These are phyloP conservation scores for Chenopodium formosanum DNA, from an alignment of 148 eudicot species.

Conservation along the genomic window DNA sequence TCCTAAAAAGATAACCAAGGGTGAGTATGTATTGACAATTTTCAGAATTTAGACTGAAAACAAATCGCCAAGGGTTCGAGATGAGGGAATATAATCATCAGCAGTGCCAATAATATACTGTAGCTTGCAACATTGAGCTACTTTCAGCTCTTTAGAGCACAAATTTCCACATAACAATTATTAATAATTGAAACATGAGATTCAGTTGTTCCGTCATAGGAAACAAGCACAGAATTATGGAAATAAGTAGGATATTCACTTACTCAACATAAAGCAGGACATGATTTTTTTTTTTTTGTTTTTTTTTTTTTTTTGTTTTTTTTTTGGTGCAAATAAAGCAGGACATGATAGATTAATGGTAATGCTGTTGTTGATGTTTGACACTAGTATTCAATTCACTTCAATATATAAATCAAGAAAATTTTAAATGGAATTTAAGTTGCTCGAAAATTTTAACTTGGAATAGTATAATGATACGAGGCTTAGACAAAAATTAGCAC, in stretches of 20 bases:
- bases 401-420: background rate
- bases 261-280: background rate
- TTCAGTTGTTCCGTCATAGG: background rate
- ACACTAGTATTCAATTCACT: background rate
- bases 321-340: background rate
- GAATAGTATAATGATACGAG: background rate
- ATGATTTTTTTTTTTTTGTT: background rate
- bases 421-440: background rate
- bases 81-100: background rate
- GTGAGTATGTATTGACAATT: background rate
- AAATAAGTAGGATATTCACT: background rate
- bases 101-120: background rate
- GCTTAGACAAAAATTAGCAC: background rate
- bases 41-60: background rate
- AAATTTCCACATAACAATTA: background rate
- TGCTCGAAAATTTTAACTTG: background rate
- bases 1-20: slow-evolving; percentile 42
- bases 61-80: background rate
- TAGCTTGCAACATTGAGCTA: background rate
- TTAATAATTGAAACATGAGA: background rate
- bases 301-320: too few species aligned
- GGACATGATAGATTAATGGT: background rate
- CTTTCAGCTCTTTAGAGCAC: background rate
- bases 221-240: background rate
- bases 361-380: too few species aligned